Evolutionary conservation across 805 yeast species (phyloP).

Genomic region (Ogataea glucozyma): DNA sequence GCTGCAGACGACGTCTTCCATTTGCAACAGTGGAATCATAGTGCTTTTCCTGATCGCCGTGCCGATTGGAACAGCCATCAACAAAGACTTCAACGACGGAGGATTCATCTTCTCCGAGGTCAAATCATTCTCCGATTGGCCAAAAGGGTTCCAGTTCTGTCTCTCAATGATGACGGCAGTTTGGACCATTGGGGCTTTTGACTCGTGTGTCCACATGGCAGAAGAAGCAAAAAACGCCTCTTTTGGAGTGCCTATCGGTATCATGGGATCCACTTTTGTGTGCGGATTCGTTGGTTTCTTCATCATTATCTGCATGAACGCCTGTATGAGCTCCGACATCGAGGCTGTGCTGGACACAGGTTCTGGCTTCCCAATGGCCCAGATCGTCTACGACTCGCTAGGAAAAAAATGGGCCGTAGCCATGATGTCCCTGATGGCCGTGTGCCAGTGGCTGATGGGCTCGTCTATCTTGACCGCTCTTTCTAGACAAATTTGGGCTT

Average conservation of each 20-base stretch:
- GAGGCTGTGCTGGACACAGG: slow-evolving; percentile 42
- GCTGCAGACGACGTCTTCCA: slow-evolving; percentile 60
- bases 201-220: slow-evolving; percentile 69
- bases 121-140: slow-evolving; percentile 54
- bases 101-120: slow-evolving; percentile 55
- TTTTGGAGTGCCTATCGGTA: slow-evolving; percentile 64
- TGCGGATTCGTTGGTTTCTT: slow-evolving; percentile 63
- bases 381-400: slow-evolving; percentile 59
- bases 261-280: slow-evolving; percentile 53
- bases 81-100: slow-evolving; percentile 47
- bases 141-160: slow-evolving; percentile 57
- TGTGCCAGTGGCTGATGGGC: slow-evolving; percentile 69
- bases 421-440: slow-evolving; percentile 55
- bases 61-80: slow-evolving; percentile 55
- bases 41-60: slow-evolving; percentile 60
- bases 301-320: slow-evolving; percentile 52
- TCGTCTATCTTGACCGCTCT: slow-evolving; percentile 61
- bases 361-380: slow-evolving; percentile 66
- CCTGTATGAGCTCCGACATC: slow-evolving; percentile 52
- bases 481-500: slow-evolving; percentile 73
- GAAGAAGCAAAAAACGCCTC: slow-evolving; percentile 70
- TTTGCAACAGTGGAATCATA: slow-evolving; percentile 53
- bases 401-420: slow-evolving; percentile 68
- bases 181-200: slow-evolving; percentile 77
- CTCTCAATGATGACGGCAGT: slow-evolving; percentile 57